These are phyloP conservation scores for Plectosphaerella cucumerina DNA, from an alignment of 2,329 filamentous ascomycete genomes.

Conservation along the genomic window DNA sequence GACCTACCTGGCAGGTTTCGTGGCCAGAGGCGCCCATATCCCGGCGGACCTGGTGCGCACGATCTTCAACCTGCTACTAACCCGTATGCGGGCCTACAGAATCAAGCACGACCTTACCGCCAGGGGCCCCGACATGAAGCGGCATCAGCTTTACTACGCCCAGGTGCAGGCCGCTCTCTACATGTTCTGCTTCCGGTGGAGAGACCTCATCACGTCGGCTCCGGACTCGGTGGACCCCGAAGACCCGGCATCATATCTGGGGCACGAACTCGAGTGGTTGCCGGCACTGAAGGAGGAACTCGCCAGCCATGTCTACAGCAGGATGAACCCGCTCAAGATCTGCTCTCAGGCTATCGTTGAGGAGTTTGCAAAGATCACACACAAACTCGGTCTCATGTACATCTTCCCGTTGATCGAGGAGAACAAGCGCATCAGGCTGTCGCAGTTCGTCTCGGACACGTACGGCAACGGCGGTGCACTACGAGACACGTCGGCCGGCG, in stretches of 20 bases:
- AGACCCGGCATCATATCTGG: conserved; percentile 55
- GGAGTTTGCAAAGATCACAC: conserved; percentile 84
- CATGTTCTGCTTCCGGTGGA: conserved; percentile 97
- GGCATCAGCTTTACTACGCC: conserved; percentile 82
- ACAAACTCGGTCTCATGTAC: conserved; percentile 84
- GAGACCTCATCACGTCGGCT: conserved; percentile 69
- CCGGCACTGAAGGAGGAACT: conserved; percentile 70
- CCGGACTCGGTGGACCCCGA: conserved; percentile 59
- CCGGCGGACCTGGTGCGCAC: conserved; percentile 71
- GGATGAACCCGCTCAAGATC: conserved; percentile 91
- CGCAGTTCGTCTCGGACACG: conserved; percentile 59
- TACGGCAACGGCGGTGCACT: conserved; percentile 52
- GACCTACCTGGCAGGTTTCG: conserved; percentile 91
- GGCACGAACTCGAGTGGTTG: conserved; percentile 75
- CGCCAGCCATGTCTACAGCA: conserved; percentile 74
- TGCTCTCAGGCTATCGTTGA: conserved; percentile 87
- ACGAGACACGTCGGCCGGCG: conserved; percentile 46
- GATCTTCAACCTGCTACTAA: conserved; percentile 75
- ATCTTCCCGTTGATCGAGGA: conserved; percentile 83
- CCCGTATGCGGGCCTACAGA: conserved; percentile 74
- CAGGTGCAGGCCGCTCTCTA: conserved; percentile 87
- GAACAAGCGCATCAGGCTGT: conserved; percentile 85
- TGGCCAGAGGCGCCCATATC: conserved; percentile 83
- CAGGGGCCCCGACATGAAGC: conserved; percentile 78
- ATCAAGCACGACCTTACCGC: conserved; percentile 67